Evolutionary conservation across 2,329 filamentous ascomycete species (phyloP).

Genomic region (Botryotinia narcissicola): DNA sequence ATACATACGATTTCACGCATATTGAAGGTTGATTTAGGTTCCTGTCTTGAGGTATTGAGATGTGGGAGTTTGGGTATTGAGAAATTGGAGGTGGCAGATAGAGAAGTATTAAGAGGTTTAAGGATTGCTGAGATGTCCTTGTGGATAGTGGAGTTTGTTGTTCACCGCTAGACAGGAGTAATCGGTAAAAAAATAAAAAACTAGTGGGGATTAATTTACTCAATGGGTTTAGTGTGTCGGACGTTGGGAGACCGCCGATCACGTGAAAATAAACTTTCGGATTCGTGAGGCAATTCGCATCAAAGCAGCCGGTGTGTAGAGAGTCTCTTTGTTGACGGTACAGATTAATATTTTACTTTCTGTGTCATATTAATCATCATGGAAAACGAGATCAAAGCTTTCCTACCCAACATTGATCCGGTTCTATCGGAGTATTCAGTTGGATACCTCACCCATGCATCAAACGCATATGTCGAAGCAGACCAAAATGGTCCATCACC

Average conservation of each 20-base stretch:
- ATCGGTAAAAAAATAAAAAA: conserved; percentile 20
- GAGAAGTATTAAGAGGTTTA: conserved; percentile 29
- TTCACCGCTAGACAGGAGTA: conserved; percentile 22
- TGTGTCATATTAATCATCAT: conserved; percentile 46
- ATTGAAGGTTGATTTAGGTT: conserved; percentile 45
- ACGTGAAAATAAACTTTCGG: conserved; percentile 11
- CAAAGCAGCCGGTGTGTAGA: background rate
- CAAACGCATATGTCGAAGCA: conserved; percentile 74
- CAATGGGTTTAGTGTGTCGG: background rate
- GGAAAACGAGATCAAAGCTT: conserved; percentile 83
- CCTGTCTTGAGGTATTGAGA: conserved; percentile 24
- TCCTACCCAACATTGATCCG: conserved; percentile 83
- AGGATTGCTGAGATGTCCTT: conserved; percentile 24
- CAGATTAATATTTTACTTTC: background rate
- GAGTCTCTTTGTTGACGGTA: background rate
- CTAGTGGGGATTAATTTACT: conserved; percentile 10
- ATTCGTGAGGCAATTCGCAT: conserved; percentile 4
- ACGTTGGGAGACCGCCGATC: background rate
- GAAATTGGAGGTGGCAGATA: conserved; percentile 23
- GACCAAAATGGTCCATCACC: conserved; percentile 71
- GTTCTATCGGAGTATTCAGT: conserved; percentile 89
- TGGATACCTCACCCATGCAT: conserved; percentile 92
- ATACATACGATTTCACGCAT: conserved; percentile 73
- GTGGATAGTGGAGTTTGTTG: conserved; percentile 30
- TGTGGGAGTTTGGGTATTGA: conserved; percentile 15